Evolutionary conservation across 2,329 filamentous ascomycete genomes (phyloP).

Genomic region (Monosporascus sp.): DNA sequence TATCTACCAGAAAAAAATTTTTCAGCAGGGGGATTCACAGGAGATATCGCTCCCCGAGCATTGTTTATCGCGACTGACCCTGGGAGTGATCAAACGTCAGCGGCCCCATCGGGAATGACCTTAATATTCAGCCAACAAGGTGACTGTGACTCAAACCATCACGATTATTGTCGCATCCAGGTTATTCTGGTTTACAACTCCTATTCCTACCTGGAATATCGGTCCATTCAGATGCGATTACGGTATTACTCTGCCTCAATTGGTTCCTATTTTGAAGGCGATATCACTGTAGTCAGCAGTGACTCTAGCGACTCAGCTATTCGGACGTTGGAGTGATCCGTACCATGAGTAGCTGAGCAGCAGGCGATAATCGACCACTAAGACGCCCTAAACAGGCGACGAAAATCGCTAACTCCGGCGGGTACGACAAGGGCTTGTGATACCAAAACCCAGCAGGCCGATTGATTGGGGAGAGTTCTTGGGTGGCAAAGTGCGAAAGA

Average conservation of each 20-base stretch:
- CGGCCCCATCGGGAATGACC: background rate
- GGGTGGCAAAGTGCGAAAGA: slow-evolving; percentile 21
- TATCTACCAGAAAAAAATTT: background rate
- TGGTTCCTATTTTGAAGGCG: background rate
- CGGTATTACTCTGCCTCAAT: background rate
- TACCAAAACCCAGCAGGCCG: background rate
- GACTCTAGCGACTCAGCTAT: background rate
- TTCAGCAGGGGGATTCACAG: background rate
- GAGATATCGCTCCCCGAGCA: background rate
- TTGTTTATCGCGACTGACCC: background rate
- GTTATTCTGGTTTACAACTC: background rate
- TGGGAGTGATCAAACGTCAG: background rate
- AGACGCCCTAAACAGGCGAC: background rate
- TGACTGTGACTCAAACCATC: background rate
- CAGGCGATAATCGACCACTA: background rate
- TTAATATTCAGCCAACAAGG: background rate
- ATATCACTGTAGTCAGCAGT: background rate
- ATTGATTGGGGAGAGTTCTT: background rate
- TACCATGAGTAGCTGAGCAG: slow-evolving; percentile 8
- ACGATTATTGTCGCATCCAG: background rate
- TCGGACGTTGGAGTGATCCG: background rate
- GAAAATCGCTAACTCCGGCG: background rate
- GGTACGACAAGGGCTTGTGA: background rate
- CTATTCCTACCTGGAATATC: background rate
- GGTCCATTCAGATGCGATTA: background rate